A percentile compares a stretch with the other conserved stretches of the same genome.
Evolutionary conservation across 2,329 filamentous ascomycete genomes (phyloP).

Genomic region (Sarocladiaceae sp.): DNA sequence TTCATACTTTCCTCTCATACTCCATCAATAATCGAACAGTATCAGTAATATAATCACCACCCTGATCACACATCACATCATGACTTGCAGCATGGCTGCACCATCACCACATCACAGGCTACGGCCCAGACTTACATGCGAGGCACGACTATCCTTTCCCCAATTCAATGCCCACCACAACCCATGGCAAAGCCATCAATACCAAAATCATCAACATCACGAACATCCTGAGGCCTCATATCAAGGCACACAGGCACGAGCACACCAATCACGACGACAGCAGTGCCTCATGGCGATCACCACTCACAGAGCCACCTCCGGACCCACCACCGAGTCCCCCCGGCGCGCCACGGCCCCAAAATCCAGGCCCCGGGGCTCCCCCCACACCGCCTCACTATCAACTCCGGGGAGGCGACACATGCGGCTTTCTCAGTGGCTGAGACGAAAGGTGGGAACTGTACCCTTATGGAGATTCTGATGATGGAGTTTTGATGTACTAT

Average conservation of each 20-base stretch:
- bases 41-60: background rate
- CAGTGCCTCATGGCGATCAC: background rate
- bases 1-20: too few relatives aligned
- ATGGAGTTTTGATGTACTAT: background rate
- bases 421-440: background rate
- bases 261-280: background rate
- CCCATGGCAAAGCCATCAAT: background rate
- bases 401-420: background rate
- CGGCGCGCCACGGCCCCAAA: slow-evolving; percentile 6
- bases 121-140: background rate
- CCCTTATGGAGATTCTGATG: background rate
- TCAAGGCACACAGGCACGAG: too few relatives aligned
- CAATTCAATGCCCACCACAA: slow-evolving; percentile 1
- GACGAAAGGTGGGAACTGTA: background rate
- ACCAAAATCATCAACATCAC: background rate
- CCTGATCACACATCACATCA: background rate
- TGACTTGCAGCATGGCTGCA: background rate
- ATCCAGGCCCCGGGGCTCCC: slow-evolving; percentile 1
- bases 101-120: background rate
- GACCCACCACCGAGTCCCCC: slow-evolving; percentile 8
- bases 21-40: too few relatives aligned
- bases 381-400: slow-evolving; percentile 7
- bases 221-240: background rate
- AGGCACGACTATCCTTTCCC: background rate
- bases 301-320: background rate